Evolutionary conservation across 768 basidiomycete species (phyloP).

Genomic region (Boletales sp.): DNA sequence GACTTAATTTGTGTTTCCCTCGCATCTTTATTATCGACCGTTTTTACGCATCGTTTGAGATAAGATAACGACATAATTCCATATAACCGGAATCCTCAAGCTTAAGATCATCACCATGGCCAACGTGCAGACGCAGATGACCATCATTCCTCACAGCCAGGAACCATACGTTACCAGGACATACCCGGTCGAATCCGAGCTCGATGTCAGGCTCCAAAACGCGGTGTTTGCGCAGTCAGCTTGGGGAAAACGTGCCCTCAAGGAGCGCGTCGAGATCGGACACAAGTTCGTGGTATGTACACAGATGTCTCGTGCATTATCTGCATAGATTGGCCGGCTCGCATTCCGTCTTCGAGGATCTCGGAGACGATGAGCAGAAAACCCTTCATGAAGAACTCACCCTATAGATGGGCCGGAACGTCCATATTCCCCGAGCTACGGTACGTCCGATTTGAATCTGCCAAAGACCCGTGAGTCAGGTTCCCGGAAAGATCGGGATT

Average conservation of each 20-base stretch:
- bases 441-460: background rate
- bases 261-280: slow-evolving; percentile 67
- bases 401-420: slow-evolving; percentile 88
- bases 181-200: slow-evolving; percentile 57
- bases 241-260: slow-evolving; percentile 61
- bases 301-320: slow-evolving; percentile 1
- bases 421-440: background rate
- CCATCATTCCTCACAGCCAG: slow-evolving; percentile 80
- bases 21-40: slow-evolving; percentile 1
- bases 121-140: slow-evolving; percentile 55
- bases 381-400: slow-evolving; percentile 63
- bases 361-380: slow-evolving; percentile 48
- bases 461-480: slow-evolving; percentile 72
- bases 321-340: background rate
- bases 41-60: background rate
- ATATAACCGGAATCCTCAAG: too few relatives aligned
- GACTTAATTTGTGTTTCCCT: slow-evolving; percentile 9
- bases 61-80: too few relatives aligned
- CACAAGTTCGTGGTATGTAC: slow-evolving; percentile 64
- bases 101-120: slow-evolving; percentile 10
- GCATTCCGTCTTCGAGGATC: slow-evolving; percentile 48
- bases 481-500: slow-evolving; percentile 78
- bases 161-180: slow-evolving; percentile 51
- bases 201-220: slow-evolving; percentile 55
- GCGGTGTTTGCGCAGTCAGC: slow-evolving; percentile 66